Base-by-base conservation (phyloP, 257 asterid genomes). In the Solanum tacnaense region DNA sequence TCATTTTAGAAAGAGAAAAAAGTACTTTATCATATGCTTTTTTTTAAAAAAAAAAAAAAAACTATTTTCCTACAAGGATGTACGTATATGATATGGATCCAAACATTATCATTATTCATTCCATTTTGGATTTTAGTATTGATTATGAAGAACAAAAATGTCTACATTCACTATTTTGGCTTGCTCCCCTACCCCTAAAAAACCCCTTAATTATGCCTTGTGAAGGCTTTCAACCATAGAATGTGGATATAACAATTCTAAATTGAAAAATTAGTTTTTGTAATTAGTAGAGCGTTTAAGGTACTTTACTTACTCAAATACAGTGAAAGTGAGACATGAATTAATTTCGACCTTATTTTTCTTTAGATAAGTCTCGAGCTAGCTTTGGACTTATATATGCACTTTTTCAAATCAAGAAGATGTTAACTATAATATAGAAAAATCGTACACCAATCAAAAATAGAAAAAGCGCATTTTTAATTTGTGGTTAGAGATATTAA, bases 11-110 rank as follows among this genome's bases (percentile, higher is more conserved):
- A 12, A 78, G 46, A 41, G 62, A 25, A 32, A 78, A 41, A 44
- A 41, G 9, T 5, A 44, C 36, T 44, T 79, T 41, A 25, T 44
- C 15, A 41, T 78, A 79, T 41, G 15, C 6, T 44, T 9, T 10
- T 2, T 34, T 31, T 0, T 0, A 1, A 2, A 1, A 2, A 72
- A 1, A 20, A 72, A 1, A 20, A 3, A 13, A 41, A 15, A 0
- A 44, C 25, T 44, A 36, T 44, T 27, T 8, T 46, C 62, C 85
- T 46, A 18, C 29, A 8, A 25, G 29, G 27, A 81, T 81, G 85
- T 29, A 10, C 13, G 46, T 39, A 46, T 27, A 29, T 81, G 85
- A 46, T 46, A 38, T 81, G 41, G 41, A 46, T 81, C 41, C 85
- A 81, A 46, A 81, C 38, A 81, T 49, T 25, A 81, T 29, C 6